Percentiles rank a stretch among this genome's conserved stretches.
Evolutionary conservation across 139 green algal genomes (phyloP).

Genomic region (Chlamydomonas sphaeroides): DNA sequence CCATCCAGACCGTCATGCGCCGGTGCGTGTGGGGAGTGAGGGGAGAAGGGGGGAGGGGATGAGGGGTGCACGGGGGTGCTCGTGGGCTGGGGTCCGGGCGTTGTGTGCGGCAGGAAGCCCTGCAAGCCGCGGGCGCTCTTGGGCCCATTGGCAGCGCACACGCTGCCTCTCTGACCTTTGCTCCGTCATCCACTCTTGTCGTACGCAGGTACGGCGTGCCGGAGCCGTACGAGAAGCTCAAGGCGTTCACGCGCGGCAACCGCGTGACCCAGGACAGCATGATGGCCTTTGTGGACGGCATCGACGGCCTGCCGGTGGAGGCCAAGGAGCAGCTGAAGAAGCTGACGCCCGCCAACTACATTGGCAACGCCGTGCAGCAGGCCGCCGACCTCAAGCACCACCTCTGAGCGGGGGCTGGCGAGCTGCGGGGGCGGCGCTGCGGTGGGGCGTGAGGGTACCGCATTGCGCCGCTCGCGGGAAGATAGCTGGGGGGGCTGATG

Average conservation of each 20-base stretch:
- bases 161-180: too few relatives aligned
- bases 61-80: too few relatives aligned
- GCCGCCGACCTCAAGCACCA: slow-evolving; percentile 55
- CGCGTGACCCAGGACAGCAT: slow-evolving; percentile 73
- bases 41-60: too few relatives aligned
- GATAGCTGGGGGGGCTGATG: too few relatives aligned
- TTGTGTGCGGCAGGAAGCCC: too few relatives aligned
- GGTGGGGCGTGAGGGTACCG: too few relatives aligned
- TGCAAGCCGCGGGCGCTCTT: too few relatives aligned
- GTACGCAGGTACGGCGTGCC: slow-evolving; percentile 83
- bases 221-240: slow-evolving; percentile 99
- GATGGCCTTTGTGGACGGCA: slow-evolving; percentile 80
- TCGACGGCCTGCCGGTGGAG: slow-evolving; percentile 78
- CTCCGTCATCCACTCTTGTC: too few relatives aligned
- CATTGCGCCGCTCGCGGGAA: too few relatives aligned
- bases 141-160: too few relatives aligned
- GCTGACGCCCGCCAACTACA: slow-evolving; percentile 89
- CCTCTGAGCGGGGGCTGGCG: slow-evolving; percentile 31
- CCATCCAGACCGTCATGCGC: slow-evolving; percentile 98
- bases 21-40: slow-evolving; percentile 37
- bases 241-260: slow-evolving; percentile 94
- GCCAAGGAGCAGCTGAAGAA: slow-evolving; percentile 75
- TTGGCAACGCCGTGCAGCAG: slow-evolving; percentile 93
- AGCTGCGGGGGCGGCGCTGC: too few relatives aligned
- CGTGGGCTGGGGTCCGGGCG: too few relatives aligned